These are phyloP conservation scores for Boeremia lycopersici DNA, from an alignment of 2,329 filamentous ascomycete genomes.

Conservation along the genomic window DNA sequence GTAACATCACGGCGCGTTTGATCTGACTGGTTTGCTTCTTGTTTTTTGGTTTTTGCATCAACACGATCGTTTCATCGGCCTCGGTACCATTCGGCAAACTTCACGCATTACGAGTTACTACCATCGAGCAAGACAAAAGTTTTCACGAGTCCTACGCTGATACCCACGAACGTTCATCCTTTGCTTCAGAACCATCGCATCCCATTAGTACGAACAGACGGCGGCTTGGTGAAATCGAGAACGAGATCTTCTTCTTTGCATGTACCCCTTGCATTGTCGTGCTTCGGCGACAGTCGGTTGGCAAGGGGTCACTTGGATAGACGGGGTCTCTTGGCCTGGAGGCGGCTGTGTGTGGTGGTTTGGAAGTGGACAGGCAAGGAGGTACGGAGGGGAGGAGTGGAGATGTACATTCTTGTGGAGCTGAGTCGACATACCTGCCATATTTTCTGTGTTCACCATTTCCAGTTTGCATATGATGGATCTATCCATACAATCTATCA, in stretches of 20 bases:
- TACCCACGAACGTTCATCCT: conserved; percentile 52
- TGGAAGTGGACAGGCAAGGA: conserved; percentile 33
- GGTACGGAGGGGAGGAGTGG: conserved; percentile 18
- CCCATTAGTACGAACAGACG: conserved; percentile 44
- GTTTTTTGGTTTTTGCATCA: conserved; percentile 22
- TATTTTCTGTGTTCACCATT: conserved; percentile 21
- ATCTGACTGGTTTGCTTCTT: conserved; percentile 6
- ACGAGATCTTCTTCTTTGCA: conserved; percentile 28
- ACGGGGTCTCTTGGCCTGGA: conserved; percentile 32
- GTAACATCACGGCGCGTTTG: conserved; percentile 24
- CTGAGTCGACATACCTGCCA: conserved; percentile 31
- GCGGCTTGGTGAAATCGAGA: conserved; percentile 45
- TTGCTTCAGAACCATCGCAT: conserved; percentile 46
- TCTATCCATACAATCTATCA: conserved; percentile 25
- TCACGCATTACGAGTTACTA: conserved; percentile 45
- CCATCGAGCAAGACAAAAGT: conserved; percentile 43
- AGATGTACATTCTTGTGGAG: conserved; percentile 36
- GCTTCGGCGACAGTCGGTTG: conserved; percentile 8
- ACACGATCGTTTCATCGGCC: conserved; percentile 42
- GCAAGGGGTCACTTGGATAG: conserved; percentile 34
- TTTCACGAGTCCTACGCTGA: conserved; percentile 52
- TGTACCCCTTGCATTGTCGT: conserved; percentile 17
- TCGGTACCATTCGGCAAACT: conserved; percentile 44
- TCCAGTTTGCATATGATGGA: conserved; percentile 21
- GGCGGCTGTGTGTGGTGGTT: conserved; percentile 40